phyloP scores from a whole-genome alignment of 441 rosid species.

The Pelargonium citronellum region DNA sequence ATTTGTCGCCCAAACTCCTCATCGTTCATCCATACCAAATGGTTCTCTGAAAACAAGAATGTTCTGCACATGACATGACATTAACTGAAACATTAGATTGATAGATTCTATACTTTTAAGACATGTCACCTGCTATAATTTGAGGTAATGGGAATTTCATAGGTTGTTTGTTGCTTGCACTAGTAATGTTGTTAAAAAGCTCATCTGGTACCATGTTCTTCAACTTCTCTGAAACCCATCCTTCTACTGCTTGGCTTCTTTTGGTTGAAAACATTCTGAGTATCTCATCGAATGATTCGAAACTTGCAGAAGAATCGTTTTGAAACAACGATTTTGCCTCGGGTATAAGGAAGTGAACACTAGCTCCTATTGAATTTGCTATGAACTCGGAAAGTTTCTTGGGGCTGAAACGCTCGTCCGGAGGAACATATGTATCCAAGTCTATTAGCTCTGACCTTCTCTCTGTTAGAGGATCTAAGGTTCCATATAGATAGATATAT shows the following conservation, averaged over 20 bases:
- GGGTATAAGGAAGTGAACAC: constrained; percentile 33
- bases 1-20: constrained; percentile 59
- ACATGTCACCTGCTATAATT: constrained; percentile 42
- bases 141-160: constrained; percentile 45
- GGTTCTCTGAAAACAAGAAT: constrained; percentile 30
- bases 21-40: constrained; percentile 49
- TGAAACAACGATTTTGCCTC: constrained; percentile 33
- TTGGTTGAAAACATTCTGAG: constrained; percentile 33
- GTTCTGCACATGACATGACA: background rate
- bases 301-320: constrained; percentile 25
- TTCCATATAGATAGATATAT: background rate
- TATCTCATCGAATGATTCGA: constrained; percentile 52
- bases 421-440: constrained; percentile 49
- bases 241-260: constrained; percentile 23
- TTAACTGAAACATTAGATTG: constrained; percentile 2
- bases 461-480: constrained; percentile 29
- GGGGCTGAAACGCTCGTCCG: constrained; percentile 54
- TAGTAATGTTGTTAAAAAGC: constrained; percentile 22
- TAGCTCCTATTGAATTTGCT: constrained; percentile 36
- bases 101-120: background rate
- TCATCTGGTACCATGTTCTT: constrained; percentile 37
- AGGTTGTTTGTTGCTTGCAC: constrained; percentile 24
- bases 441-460: constrained; percentile 28
- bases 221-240: constrained; percentile 24
- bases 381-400: constrained; percentile 42